Percentiles rank a stretch among this genome's conserved stretches.
phyloP scores from a whole-genome alignment of 1,139 yeast species.

The Maudiozyma humilis region DNA sequence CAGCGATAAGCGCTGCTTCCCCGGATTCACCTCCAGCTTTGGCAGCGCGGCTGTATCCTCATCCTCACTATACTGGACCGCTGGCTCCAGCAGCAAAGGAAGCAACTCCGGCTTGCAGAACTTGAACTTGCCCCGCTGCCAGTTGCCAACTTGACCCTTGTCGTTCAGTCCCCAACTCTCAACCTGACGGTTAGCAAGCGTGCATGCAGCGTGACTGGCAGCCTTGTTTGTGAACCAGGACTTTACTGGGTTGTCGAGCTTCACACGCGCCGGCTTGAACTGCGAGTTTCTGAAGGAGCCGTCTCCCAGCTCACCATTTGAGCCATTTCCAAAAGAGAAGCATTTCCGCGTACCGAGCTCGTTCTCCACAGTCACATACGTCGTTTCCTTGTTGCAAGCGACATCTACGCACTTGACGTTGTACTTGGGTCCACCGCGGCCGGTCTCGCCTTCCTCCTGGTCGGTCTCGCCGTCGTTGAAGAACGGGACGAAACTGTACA shows the following conservation, averaged over 20 bases:
- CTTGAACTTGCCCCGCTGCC: slow-evolving; percentile 5
- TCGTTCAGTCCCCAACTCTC: slow-evolving; percentile 79
- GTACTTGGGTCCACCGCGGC: slow-evolving; percentile 2
- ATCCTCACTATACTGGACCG: slow-evolving; percentile 12
- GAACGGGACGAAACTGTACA: slow-evolving; percentile 29
- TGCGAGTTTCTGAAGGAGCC: slow-evolving; percentile 71
- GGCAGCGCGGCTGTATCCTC: slow-evolving; percentile 1
- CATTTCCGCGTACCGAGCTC: slow-evolving; percentile 23
- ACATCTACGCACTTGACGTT: slow-evolving; percentile 38
- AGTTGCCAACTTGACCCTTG: slow-evolving; percentile 57
- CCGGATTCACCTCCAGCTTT: slow-evolving; percentile 12
- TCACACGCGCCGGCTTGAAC: slow-evolving; percentile 54
- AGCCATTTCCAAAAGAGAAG: slow-evolving; percentile 74
- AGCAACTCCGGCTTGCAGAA: slow-evolving; percentile 43
- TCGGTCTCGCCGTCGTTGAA: slow-evolving; percentile 27
- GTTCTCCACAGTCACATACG: slow-evolving; percentile 41
- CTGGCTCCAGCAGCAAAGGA: slow-evolving; percentile 55
- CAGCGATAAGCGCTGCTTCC: slow-evolving; percentile 53
- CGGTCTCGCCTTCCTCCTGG: neutral
- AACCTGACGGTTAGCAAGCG: slow-evolving; percentile 56
- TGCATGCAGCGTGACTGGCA: slow-evolving; percentile 55
- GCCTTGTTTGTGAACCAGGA: slow-evolving; percentile 34
- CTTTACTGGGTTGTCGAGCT: slow-evolving; percentile 35
- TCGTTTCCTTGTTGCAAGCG: slow-evolving; percentile 61
- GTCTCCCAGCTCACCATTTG: slow-evolving; percentile 81